Evolutionary conservation across 2,329 filamentous ascomycete genomes (phyloP), one percentile per base, ranked within the genome.

Genomic region (Fusarium sp.): DNA sequence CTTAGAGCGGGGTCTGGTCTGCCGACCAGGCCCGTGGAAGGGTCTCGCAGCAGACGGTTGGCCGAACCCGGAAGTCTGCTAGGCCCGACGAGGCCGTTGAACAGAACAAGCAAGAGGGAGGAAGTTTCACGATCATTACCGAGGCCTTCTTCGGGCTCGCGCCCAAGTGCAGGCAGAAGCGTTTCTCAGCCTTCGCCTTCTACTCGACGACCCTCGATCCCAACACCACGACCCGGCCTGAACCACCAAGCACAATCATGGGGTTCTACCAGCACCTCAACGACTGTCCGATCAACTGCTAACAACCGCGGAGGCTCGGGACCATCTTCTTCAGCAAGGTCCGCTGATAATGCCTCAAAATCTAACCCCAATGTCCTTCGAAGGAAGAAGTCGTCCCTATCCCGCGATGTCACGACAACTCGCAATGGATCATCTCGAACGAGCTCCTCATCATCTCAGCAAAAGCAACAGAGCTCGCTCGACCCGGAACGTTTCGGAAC

Each of bases 381-480:
- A 73, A 85, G 86, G 74, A 90, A 89, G 77, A 84, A 85, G 65
- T 86, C 88, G 16, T 84, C 84, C 13, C 78, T 87, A 42, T 81
- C 86, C 2, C 83, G 84, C 65, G 83, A 86, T 25, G 70, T 79
- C 7, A 74, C 77, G 22, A 81, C 76, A 40, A 65, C 74, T 10
- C 82, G 79, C 14, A 82, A 79, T 47, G 82, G 83, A 33, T 81
- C 84, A 27, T 79, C 77, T 40, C 84, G 84, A 63, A 84, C 83
- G 13, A 81, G 79, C 67, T 85, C 85, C 3, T 84, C 85, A 5
- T 85, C 86, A 2, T 87, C 86, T 1, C 81, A 82, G 25, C 79
- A 83, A 11, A 85, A 80, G 33, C 82, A 82, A 0, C 83, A 82
- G 25, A 79, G 77, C 4, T 83, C 83, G 4, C 63, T 81, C 6